Evolutionary conservation across 495 filamentous ascomycete genomes (phyloP), one percentile per base, ranked within the genome.

Genomic region (Terfezia claveryi): DNA sequence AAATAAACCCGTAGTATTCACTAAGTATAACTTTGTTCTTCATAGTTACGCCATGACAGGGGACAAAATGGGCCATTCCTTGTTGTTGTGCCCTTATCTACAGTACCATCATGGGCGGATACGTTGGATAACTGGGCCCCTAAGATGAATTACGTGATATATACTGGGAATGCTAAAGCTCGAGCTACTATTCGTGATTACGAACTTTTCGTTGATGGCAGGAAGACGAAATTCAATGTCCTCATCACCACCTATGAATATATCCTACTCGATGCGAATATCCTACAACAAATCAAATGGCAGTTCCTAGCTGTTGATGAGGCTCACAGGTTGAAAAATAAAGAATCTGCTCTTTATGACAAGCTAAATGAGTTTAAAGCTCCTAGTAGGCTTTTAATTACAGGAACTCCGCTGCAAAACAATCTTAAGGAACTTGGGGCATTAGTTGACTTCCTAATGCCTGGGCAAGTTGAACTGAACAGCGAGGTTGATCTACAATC

Each of bases 41-140:
- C 51, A 44, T 17, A 65, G 88, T 75, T 99, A 57, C 82, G 87
- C n/a, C 88, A 95, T 70, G 81, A 85, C 49, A 74, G 89, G 55
- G 73, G 73, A 51, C 92, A 96, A 63, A 80, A 96, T 68, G 91
- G 91, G 0, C 91, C 91, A 0, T 96, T 95, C 68, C 76, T 99
- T 37, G 87, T 94, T 46, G 85, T 99, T 23, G 91, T 94, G 11
- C 91, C 91, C 2, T 73, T 96, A 32, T 94, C 88, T 20, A 94
- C 92, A 16, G 89, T 99, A 69, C 88, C 91, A 10, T 85, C 91
- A 10, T 99, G 91, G 91, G 87, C 85, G 9, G 92, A 96, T 59
- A 99, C 91, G 0, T 92, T 99, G 67, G 91, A 95, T 64, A 71
- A 85, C 57, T 99, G 91, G 91, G 81, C 91, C 6, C 91, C 91